A percentile compares a stretch with the other conserved stretches of the same genome.
These are phyloP conservation scores for Prosopis cineraria DNA, from an alignment of 306 rosid species.

Conservation along the genomic window DNA sequence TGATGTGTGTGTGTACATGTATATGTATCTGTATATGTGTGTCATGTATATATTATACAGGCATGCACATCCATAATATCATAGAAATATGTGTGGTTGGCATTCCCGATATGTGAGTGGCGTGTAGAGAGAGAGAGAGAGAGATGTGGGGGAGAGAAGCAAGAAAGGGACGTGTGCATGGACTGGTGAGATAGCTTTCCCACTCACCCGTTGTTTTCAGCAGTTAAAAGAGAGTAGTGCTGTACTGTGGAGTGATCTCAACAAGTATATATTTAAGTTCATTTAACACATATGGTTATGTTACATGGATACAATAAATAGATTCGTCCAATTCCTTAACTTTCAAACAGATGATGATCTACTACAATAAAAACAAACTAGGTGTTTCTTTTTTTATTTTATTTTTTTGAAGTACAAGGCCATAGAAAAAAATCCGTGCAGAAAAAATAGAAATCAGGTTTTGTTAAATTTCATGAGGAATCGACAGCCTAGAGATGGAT, in stretches of 20 bases:
- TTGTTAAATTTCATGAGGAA: too few relatives aligned
- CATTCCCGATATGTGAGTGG: constrained; percentile 58
- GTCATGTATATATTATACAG: neutral
- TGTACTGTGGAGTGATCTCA: neutral
- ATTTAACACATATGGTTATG: neutral
- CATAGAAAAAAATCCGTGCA: too few relatives aligned
- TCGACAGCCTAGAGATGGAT: too few relatives aligned
- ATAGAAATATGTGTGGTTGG: constrained; percentile 49
- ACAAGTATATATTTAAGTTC: neutral
- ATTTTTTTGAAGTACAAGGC: too few relatives aligned
- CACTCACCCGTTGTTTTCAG: constrained; percentile 71
- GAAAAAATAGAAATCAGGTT: too few relatives aligned
- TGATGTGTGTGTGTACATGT: neutral
- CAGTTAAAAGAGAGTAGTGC: constrained; percentile 62
- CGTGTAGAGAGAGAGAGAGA: constrained; percentile 33
- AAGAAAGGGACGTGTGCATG: constrained; percentile 99
- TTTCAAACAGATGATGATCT: too few relatives aligned
- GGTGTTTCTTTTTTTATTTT: too few relatives aligned
- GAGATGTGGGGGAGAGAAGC: constrained; percentile 93
- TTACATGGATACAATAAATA: too few relatives aligned
- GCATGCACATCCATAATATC: constrained; percentile 1
- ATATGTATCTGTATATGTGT: neutral
- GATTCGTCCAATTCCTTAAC: too few relatives aligned
- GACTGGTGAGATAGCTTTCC: constrained; percentile 86
- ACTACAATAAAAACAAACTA: too few relatives aligned